Evolutionary conservation across 2,329 filamentous ascomycete species (phyloP).

Genomic region (Pseudogymnoascus sp.): DNA sequence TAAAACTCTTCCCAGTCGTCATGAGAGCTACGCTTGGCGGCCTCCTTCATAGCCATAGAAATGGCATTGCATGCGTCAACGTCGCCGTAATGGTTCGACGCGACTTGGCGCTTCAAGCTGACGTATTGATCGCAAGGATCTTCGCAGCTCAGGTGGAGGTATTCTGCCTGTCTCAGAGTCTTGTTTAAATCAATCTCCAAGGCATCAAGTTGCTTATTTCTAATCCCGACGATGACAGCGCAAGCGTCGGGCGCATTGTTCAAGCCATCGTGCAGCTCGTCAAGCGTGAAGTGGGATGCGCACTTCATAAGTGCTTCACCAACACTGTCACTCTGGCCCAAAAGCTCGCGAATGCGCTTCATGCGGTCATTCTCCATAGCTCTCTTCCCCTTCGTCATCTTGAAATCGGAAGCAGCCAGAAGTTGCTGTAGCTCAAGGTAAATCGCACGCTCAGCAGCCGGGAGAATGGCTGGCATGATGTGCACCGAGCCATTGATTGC

Average conservation of each 20-base stretch:
- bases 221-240: constrained; percentile 25
- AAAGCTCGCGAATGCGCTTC: constrained; percentile 35
- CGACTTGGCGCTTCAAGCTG: constrained; percentile 16
- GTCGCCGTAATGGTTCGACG: constrained; percentile 9
- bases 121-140: constrained; percentile 22
- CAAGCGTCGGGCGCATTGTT: constrained; percentile 27
- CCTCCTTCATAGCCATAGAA: constrained; percentile 7
- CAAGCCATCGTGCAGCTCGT: constrained; percentile 22
- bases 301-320: constrained; percentile 47
- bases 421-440: constrained; percentile 49
- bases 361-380: constrained; percentile 29
- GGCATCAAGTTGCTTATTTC: constrained; percentile 20
- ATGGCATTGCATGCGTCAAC: constrained; percentile 4
- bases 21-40: constrained; percentile 14
- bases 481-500: constrained; percentile 37
- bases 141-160: constrained; percentile 24
- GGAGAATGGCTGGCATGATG: constrained; percentile 35
- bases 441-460: constrained; percentile 39
- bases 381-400: constrained; percentile 27
- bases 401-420: constrained; percentile 41
- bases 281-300: constrained; percentile 30
- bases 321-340: constrained; percentile 36
- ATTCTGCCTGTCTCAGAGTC: constrained; percentile 24
- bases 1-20: constrained; percentile 28
- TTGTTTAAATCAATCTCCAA: constrained; percentile 20